Percentiles rank a stretch among this genome's conserved stretches.
Evolutionary conservation across 2,329 filamentous ascomycete genomes (phyloP).

Genomic region (Sporothrix euskadiensis): DNA sequence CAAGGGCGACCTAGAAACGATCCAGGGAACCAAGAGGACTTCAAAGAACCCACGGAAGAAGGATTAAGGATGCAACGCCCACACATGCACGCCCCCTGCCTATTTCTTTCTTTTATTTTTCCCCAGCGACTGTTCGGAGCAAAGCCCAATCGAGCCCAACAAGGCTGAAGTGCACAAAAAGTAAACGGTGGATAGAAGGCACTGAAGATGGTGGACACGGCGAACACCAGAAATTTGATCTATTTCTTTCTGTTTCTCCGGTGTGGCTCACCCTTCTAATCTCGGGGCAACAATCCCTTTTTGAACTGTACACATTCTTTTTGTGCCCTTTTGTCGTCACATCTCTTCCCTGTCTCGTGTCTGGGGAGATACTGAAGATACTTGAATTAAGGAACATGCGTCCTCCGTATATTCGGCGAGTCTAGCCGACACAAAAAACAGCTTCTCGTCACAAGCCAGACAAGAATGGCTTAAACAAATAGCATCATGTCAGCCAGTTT

Average conservation of each 20-base stretch:
- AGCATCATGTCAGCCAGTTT: background rate
- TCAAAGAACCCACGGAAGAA: background rate
- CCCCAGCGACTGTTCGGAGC: background rate
- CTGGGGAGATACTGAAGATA: background rate
- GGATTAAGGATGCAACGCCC: background rate
- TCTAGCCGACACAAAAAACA: background rate
- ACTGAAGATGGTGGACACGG: background rate
- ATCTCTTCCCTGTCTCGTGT: background rate
- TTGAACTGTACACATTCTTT: background rate
- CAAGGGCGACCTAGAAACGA: background rate
- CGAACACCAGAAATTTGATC: background rate
- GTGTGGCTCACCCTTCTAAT: background rate
- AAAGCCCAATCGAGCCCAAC: slow-evolving; percentile 14
- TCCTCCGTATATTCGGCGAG: background rate
- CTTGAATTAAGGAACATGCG: background rate
- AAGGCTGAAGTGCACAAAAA: slow-evolving; percentile 6
- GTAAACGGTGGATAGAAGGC: background rate
- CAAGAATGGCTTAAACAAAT: background rate
- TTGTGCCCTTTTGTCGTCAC: background rate
- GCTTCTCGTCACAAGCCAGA: background rate
- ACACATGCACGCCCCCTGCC: background rate
- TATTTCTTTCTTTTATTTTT: background rate
- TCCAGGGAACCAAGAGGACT: background rate
- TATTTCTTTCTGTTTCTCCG: background rate
- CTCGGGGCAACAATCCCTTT: slow-evolving; percentile 2